Conservation (phyloP, 1,284 basidiomycete species). For the Fomitiporia mediterranea region DNA sequence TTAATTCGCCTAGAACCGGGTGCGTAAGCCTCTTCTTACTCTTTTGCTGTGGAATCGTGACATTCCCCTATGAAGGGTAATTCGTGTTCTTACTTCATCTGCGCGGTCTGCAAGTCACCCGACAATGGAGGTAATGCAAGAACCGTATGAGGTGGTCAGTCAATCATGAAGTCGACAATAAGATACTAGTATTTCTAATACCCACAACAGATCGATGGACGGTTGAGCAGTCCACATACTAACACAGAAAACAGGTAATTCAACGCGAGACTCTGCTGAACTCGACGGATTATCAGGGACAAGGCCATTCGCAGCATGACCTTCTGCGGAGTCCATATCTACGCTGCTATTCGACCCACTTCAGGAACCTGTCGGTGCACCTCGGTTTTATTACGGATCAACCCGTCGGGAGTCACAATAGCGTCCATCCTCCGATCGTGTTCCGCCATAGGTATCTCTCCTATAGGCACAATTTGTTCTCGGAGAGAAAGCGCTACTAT, state of each 20-base stretch:
- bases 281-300: not conserved
- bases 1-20: conserved; percentile 34
- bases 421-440: conserved; percentile 68
- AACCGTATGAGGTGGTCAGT: conserved; percentile 31
- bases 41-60: conserved; percentile 18
- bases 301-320: too few relatives aligned
- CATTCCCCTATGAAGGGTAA: conserved; percentile 26
- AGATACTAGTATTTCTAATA: not conserved
- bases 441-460: conserved; percentile 49
- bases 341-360: too few relatives aligned
- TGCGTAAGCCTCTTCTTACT: conserved; percentile 24
- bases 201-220: not conserved
- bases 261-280: too few relatives aligned
- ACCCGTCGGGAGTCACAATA: conserved; percentile 52
- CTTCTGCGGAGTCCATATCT: too few relatives aligned
- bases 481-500: conserved; percentile 60
- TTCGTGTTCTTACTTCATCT: conserved; percentile 34
- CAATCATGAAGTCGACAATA: not conserved
- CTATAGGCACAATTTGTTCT: conserved; percentile 57
- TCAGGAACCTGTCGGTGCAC: too few relatives aligned
- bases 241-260: not conserved
- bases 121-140: conserved; percentile 25
- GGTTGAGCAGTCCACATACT: not conserved
- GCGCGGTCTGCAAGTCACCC: conserved; percentile 21
- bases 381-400: conserved; percentile 21